Percentiles rank a stretch among this genome's conserved stretches.
These are phyloP conservation scores for Pseudocercospora fuligena DNA, from an alignment of 2,329 filamentous ascomycete genomes.

Conservation along the genomic window DNA sequence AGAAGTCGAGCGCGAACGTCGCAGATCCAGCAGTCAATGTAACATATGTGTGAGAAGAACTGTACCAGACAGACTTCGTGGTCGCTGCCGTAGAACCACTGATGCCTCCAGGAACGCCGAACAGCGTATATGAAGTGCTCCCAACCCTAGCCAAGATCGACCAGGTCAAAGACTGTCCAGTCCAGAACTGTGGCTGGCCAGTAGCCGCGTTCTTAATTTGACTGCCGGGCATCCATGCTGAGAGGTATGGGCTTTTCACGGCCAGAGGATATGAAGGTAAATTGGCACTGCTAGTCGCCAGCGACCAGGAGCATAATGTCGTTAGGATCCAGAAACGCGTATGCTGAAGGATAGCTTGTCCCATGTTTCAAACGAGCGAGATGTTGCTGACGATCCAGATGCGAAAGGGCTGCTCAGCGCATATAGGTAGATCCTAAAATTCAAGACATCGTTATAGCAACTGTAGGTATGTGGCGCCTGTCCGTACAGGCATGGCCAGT, in stretches of 20 bases:
- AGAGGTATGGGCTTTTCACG: constrained; percentile 41
- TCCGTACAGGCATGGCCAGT: no score
- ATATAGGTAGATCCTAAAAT: background rate
- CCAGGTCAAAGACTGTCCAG: constrained; percentile 42
- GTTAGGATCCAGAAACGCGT: background rate
- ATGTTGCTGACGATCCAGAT: background rate
- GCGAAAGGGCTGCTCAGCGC: background rate
- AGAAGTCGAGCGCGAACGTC: constrained; percentile 42
- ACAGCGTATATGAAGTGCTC: constrained; percentile 39
- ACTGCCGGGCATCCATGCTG: constrained; percentile 42
- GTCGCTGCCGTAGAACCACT: constrained; percentile 29
- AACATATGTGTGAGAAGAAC: constrained; percentile 40
- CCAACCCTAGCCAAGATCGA: constrained; percentile 42
- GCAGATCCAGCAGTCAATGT: constrained; percentile 34
- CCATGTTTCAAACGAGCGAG: background rate
- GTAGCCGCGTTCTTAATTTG: constrained; percentile 33
- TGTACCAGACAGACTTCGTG: constrained; percentile 34
- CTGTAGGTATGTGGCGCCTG: no score
- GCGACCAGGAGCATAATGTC: background rate
- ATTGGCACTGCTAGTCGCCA: constrained; percentile 17
- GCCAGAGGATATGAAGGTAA: constrained; percentile 37
- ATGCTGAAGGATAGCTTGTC: background rate
- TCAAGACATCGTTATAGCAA: background rate
- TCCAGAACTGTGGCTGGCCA: constrained; percentile 42
- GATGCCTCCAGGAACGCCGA: constrained; percentile 35